phyloP scores from a whole-genome alignment of 345 rosid genomes.

The Eucalyptus viminalis region DNA sequence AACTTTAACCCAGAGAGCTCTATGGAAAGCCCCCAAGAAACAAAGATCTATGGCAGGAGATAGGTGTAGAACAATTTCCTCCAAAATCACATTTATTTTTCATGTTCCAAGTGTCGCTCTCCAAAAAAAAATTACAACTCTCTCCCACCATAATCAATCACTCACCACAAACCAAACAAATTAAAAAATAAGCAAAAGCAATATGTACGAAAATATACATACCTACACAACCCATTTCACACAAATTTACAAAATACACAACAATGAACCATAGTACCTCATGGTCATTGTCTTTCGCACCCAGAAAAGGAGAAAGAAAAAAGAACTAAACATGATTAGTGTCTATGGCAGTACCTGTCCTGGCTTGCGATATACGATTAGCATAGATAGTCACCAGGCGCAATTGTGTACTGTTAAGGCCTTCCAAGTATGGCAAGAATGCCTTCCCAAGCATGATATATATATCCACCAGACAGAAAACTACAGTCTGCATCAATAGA shows the following conservation, averaged over 20 bases:
- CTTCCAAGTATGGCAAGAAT: conserved; percentile 49
- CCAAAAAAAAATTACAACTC: neutral
- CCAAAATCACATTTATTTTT: neutral
- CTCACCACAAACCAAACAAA: neutral
- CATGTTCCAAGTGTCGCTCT: neutral
- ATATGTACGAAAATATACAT: neutral
- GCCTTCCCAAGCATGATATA: conserved; percentile 55
- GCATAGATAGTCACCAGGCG: conserved; percentile 53
- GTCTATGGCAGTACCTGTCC: conserved; percentile 26
- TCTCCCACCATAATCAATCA: neutral
- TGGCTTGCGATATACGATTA: conserved; percentile 46
- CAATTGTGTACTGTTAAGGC: conserved; percentile 40
- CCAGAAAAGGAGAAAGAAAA: neutral
- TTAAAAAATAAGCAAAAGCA: neutral
- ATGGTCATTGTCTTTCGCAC: neutral
- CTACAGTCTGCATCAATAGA: conserved; percentile 26
- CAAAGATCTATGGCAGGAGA: neutral
- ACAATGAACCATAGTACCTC: neutral
- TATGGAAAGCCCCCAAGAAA: neutral
- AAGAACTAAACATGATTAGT: neutral
- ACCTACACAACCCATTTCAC: conserved; percentile 14
- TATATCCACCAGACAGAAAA: conserved; percentile 55
- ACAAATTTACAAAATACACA: conserved; percentile 10
- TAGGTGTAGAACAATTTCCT: neutral
- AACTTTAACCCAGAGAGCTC: neutral